Evolutionary conservation across 2,329 filamentous ascomycete species (phyloP), one percentile per base, ranked within the genome.

Genomic region (Penicillium sp.): DNA sequence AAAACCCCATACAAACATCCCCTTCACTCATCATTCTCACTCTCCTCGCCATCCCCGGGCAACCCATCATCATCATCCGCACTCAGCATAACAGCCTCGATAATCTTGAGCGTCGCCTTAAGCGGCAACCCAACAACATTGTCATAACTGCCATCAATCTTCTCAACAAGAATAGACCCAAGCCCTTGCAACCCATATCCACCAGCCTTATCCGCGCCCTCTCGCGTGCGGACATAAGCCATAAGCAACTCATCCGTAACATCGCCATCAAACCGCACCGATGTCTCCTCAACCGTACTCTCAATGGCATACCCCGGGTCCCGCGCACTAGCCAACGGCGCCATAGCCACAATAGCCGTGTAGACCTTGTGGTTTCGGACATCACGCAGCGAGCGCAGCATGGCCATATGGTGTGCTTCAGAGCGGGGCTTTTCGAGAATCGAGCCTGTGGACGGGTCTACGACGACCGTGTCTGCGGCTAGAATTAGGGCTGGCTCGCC

Each of bases 181-280:
- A 93, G 80, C 0, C 93, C 94, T 76, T 99, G 94, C 53, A 99
- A 85, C 1, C 91, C 94, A 75, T 99, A 99, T 0, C 94, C 94
- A 2, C 94, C 94, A 0, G 94, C 94, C 81, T 97, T 99, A 75
- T 97, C 94, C 12, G 86, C 92, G 2, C 94, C 94, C 80, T 99
- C 94, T 55, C 93, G 83, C 23, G 93, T 97, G 58, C 72, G 70
- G 50, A 83, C 81, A 73, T 83, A 83, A 53, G 84, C 84, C 66
- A 91, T 80, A 58, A 97, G 87, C 65, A 96, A 84, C 59, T 96
- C 92, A 77, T 99, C 93, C 15, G 86, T 86, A 5, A 88, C 81
- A 43, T 83, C 84, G 58, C 81, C 76, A 71, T 92, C 91, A 76
- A 99, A 99, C 71, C 84, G 86, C n/a, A 99, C 94, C 60, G 82